Percentiles rank a stretch among this genome's conserved stretches.
Evolutionary conservation across 805 yeast species (phyloP).

Genomic region (Kluyveromyces dobzhanskii): DNA sequence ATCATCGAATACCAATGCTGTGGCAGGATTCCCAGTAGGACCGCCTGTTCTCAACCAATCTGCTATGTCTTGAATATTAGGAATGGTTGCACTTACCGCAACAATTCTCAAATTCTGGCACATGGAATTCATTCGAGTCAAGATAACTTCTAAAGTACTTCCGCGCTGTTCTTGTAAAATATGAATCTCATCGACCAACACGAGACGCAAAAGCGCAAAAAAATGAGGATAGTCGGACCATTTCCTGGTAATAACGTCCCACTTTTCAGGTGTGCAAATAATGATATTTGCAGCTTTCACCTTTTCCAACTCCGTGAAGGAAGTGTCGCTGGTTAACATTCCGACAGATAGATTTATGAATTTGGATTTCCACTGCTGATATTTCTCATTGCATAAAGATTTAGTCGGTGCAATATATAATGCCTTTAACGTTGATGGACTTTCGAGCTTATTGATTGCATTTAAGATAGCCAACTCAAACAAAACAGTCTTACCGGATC

Average conservation of each 20-base stretch:
- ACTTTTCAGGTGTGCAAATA: conserved; percentile 54
- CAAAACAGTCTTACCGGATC: conserved; percentile 50
- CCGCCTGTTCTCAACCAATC: conserved; percentile 33
- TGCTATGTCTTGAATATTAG: conserved; percentile 42
- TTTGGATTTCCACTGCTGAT: conserved; percentile 37
- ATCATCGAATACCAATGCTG: conserved; percentile 37
- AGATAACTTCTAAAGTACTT: conserved; percentile 39
- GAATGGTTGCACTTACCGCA: conserved; percentile 46
- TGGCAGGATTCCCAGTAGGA: conserved; percentile 22
- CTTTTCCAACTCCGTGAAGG: conserved; percentile 32
- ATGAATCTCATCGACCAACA: conserved; percentile 43
- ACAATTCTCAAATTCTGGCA: conserved; percentile 33
- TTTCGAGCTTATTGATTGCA: conserved; percentile 24
- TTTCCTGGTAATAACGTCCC: conserved; percentile 49
- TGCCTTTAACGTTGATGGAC: conserved; percentile 24
- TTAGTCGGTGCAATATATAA: conserved; percentile 55
- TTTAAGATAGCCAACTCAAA: conserved; percentile 45
- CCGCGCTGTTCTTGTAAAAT: conserved; percentile 39
- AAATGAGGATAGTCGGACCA: conserved; percentile 36
- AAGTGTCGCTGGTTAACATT: conserved; percentile 48
- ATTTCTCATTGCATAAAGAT: conserved; percentile 45
- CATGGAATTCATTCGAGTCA: conserved; percentile 39
- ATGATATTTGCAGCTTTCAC: conserved; percentile 44
- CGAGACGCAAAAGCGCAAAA: conserved; percentile 36
- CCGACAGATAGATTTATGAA: conserved; percentile 40